A percentile compares a stretch with the other conserved stretches of the same genome.
Evolutionary conservation across 345 rosid genomes (phyloP).

Genomic region (Euphorbia tirucalli): DNA sequence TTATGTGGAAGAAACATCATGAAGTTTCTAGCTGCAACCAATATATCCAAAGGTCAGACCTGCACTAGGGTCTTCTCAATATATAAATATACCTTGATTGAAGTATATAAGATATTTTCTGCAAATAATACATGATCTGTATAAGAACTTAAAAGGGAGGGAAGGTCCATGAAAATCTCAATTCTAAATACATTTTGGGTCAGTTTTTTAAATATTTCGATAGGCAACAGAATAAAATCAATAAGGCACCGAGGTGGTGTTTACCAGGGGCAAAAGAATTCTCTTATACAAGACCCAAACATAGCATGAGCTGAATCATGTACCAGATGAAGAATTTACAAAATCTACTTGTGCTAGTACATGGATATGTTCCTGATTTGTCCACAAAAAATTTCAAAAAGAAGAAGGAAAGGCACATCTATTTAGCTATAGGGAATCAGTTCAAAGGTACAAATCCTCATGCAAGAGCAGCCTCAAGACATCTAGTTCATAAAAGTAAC

Average conservation of each 20-base stretch:
- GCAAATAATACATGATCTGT: background rate
- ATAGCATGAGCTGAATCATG: background rate
- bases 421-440: background rate
- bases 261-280: background rate
- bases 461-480: background rate
- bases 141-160: background rate
- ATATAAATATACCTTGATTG: background rate
- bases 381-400: background rate
- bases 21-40: background rate
- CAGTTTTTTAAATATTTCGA: background rate
- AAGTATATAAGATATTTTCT: background rate
- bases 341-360: too few species aligned
- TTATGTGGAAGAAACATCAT: background rate
- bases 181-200: background rate
- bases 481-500: too few species aligned
- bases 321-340: background rate
- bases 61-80: background rate
- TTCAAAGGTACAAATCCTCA: slow-evolving; percentile 1
- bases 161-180: background rate
- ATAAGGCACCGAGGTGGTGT: background rate
- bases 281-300: background rate
- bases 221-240: background rate
- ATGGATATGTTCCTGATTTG: background rate
- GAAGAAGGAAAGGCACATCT: too few species aligned
- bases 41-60: background rate